Conservation (phyloP, 331 rosid species). For the Stylosanthes scabra region DNA sequence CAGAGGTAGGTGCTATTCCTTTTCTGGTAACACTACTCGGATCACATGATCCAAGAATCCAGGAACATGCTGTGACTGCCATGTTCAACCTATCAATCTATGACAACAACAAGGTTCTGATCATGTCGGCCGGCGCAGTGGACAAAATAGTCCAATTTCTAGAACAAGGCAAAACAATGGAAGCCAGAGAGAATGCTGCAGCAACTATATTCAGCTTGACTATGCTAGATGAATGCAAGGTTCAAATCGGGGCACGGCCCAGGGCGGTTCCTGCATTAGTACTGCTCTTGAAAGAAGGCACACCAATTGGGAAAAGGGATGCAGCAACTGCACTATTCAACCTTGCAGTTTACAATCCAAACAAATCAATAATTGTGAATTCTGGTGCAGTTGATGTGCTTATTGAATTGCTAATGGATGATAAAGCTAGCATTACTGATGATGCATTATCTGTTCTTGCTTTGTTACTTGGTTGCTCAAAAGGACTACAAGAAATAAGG, state of each 20-base stretch:
- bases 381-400: slow-evolving; percentile 71
- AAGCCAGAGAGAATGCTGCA: slow-evolving; percentile 93
- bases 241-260: slow-evolving; percentile 64
- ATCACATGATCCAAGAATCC: slow-evolving; percentile 78
- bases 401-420: slow-evolving; percentile 77
- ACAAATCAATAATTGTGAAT: slow-evolving; percentile 61
- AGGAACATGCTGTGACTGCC: slow-evolving; percentile 87
- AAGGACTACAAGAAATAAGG: slow-evolving; percentile 76
- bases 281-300: slow-evolving; percentile 80
- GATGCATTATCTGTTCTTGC: slow-evolving; percentile 81
- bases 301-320: slow-evolving; percentile 78
- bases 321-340: slow-evolving; percentile 82
- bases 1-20: slow-evolving; percentile 96
- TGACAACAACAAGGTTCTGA: slow-evolving; percentile 81
- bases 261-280: slow-evolving; percentile 83
- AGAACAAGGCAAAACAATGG: slow-evolving; percentile 83
- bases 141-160: slow-evolving; percentile 73
- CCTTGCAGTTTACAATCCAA: slow-evolving; percentile 74
- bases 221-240: slow-evolving; percentile 78
- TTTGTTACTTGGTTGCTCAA: slow-evolving; percentile 64
- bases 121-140: slow-evolving; percentile 88
- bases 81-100: slow-evolving; percentile 84
- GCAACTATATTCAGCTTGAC: slow-evolving; percentile 82
- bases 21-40: slow-evolving; percentile 71
- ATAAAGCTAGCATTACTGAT: slow-evolving; percentile 83